Evolutionary conservation across 192 early-diverging fungal genomes (phyloP), one percentile per base, ranked within the genome.

Genomic region (Dissophora globulifera): DNA sequence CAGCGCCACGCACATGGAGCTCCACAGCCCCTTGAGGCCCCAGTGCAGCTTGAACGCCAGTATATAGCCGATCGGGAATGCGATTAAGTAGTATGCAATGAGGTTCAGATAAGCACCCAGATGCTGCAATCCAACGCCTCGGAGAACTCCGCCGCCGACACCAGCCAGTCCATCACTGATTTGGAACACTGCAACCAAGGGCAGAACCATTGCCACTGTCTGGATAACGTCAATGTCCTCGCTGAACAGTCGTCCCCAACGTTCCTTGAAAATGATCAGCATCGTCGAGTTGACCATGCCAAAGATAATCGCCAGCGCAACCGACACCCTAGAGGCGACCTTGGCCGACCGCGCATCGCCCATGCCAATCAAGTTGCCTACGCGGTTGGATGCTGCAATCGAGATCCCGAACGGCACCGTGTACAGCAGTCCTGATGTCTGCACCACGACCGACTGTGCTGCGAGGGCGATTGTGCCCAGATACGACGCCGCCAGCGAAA

Each of bases 371-470:
- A 93, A 71, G 48, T 91, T 90, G 52, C 92, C 96, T 27, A 96
- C 89, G 11, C 97, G 82, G 47, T 91, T 94, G 10, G 92, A 89
- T 0, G 89, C 86, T 0, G 90, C 95, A 56, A 98, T 88, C 26
- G 91, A 82, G 15, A 97, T 78, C 47, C 93, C 93, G 48, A 92
- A 83, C 3, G 94, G 94, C 13, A 94, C 84, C 11, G 90, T 90
- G 59, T 92, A 93, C 6, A 91, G 69, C 43, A 92, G 66, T 49
- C 85, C 82, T 4, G 88, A 84, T 23, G 91, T 91, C 20, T 91
- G 94, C 41, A 96, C 83, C 31, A 93, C 79, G 29, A 93, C 80
- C 6, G 89, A 90, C 62, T 99, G 97, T 22, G 93, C 89, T 15
- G 96, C 96, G 38, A 99, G 80, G 27, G 82, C 80, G 17, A 82